Evolutionary conservation across 1,139 yeast species (phyloP), one percentile per base, ranked within the genome.

Genomic region (Pichia sp.): DNA sequence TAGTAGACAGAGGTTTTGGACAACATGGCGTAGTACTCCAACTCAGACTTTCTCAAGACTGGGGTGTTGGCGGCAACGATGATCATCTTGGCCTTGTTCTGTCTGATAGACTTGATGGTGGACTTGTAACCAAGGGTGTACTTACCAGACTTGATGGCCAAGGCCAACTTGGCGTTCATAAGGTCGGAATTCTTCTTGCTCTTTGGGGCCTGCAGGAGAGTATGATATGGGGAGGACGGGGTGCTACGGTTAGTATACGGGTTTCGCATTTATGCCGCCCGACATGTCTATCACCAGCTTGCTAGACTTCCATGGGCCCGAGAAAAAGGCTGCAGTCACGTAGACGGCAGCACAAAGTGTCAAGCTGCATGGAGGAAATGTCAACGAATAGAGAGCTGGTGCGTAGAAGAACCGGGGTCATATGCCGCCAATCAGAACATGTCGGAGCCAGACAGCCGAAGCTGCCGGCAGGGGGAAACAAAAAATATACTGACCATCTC

Each of bases 1-100:
- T 83, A 85, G 95, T 91, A 93, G 70, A 93, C 96, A 74, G 83
- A 85, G 75, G 97, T 89, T 89, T 91, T 93, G 75, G 99, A 88
- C 78, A 93, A 87, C 99, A 93, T 93, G 72, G 99, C 98, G 91
- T 95, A 95, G 87, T 93, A 93, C 85, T 95, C 99, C 78, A 93
- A 86, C 85, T 93, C 99, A 68, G 98, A 90, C 84, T 93, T 93
- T 86, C 99, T 91, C 78, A 93, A 88, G 72, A 93, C 96, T 80
- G 99, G 99, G 73, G 99, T 91, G 95, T 93, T 93, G 76, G 96
- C 96, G 70, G 99, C 96, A 73, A 93, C 85, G 82, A 93, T 86
- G 74, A 93, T 83, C 78, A 93, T 86, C 88, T 95, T 93, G 70
- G 99, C 96, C 86, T 91, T 93, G 74, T 96, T 97, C 76, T 88